phyloP scores from a whole-genome alignment of 179 eudicot genomes.

The Drosera spatulata region DNA sequence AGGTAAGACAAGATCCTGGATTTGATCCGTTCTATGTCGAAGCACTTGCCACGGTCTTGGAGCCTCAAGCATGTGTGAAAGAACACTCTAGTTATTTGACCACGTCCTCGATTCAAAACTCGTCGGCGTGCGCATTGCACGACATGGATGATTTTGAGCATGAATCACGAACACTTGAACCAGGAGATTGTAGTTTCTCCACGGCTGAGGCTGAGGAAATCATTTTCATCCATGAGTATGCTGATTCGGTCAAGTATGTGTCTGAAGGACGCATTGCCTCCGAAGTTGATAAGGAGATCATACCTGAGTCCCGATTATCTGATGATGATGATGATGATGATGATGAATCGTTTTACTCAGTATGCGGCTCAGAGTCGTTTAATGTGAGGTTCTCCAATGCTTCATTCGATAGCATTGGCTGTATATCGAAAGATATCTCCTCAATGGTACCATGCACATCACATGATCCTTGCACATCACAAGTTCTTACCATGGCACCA shows the following conservation, averaged over 20 bases:
- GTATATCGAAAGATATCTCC: conserved; percentile 26
- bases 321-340: conserved; percentile 21
- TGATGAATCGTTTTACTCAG: conserved; percentile 59
- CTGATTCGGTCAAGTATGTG: conserved; percentile 32
- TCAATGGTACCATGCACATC: conserved; percentile 16
- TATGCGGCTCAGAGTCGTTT: conserved; percentile 40
- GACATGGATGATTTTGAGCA: conserved; percentile 17
- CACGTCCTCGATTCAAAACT: conserved; percentile 4
- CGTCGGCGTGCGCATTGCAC: conserved; percentile 9
- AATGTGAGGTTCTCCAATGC: conserved; percentile 47
- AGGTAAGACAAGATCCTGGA: conserved; percentile 48
- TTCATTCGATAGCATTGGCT: conserved; percentile 38
- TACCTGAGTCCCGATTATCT: conserved; percentile 28
- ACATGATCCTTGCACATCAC: conserved; percentile 1
- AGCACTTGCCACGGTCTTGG: conserved; percentile 38
- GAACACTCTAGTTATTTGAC: conserved; percentile 11
- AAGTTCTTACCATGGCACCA: background rate
- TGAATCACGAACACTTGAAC: conserved; percentile 8
- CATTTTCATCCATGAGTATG: conserved; percentile 36
- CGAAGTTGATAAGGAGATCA: conserved; percentile 11
- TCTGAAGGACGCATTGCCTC: conserved; percentile 29
- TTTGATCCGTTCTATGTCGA: conserved; percentile 54
- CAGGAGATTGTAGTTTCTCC: conserved; percentile 8
- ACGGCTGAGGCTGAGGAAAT: conserved; percentile 27
- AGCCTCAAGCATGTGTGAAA: conserved; percentile 26